phyloP scores from a whole-genome alignment of 1,284 basidiomycete genomes.

The Sporisorium sorghi region DNA sequence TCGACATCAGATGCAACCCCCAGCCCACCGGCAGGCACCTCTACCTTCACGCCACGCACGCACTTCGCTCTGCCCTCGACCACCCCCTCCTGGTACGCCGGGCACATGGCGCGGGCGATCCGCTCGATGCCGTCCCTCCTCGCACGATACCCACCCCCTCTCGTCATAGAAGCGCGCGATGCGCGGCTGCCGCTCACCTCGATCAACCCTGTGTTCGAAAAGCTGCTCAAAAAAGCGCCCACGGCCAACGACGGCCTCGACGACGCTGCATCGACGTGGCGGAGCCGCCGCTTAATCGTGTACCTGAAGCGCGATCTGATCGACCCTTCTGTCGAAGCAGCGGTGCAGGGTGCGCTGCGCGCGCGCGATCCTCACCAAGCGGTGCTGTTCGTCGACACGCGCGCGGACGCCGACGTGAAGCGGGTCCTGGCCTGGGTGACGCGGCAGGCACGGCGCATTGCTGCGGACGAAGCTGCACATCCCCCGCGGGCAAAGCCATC shows the following conservation, averaged over 20 bases:
- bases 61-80: conserved; percentile 71
- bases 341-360: conserved; percentile 71
- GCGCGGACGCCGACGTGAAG: conserved; percentile 71
- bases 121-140: conserved; percentile 73
- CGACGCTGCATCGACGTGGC: conserved; percentile 45
- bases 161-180: conserved; percentile 94
- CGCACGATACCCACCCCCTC: conserved; percentile 78
- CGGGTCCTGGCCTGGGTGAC: conserved; percentile 71
- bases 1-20: neutral
- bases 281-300: conserved; percentile 78
- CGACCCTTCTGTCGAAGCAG: conserved; percentile 80
- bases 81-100: conserved; percentile 94
- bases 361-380: conserved; percentile 70
- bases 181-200: conserved; percentile 91
- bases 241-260: conserved; percentile 48
- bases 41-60: conserved; percentile 66
- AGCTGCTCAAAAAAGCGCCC: conserved; percentile 59
- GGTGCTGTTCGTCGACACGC: conserved; percentile 73
- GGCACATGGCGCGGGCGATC: conserved; percentile 80
- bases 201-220: conserved; percentile 80
- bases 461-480: conserved; percentile 11
- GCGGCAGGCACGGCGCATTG: conserved; percentile 34
- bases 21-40: neutral
- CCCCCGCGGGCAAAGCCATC: neutral
- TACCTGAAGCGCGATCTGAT: conserved; percentile 94